phyloP scores from a whole-genome alignment of 352 stramenopile species.

The Globisporangium heterothallicum region DNA sequence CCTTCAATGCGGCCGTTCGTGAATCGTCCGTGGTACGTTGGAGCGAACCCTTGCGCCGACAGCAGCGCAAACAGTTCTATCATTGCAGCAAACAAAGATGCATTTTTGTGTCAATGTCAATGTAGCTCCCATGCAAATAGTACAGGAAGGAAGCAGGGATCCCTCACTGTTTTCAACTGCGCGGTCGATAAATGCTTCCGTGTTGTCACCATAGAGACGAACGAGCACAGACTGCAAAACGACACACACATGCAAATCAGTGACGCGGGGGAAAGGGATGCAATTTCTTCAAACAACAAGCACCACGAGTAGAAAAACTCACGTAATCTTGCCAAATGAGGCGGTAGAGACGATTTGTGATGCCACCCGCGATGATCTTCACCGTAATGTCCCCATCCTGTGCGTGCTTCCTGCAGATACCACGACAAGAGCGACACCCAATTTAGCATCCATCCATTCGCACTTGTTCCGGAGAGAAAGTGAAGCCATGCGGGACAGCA shows the following conservation, averaged over 20 bases:
- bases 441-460: not conserved
- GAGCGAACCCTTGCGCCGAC: conserved; percentile 77
- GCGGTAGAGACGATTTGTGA: conserved; percentile 92
- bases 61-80: conserved; percentile 82
- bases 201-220: conserved; percentile 90
- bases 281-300: not conserved
- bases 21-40: conserved; percentile 88
- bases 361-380: conserved; percentile 87
- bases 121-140: no score
- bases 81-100: conserved; percentile 8
- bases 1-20: conserved; percentile 91
- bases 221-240: conserved; percentile 72
- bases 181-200: conserved; percentile 91
- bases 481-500: not conserved
- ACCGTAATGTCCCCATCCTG: conserved; percentile 59
- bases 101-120: not conserved
- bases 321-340: conserved; percentile 64
- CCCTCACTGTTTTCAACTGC: conserved; percentile 88
- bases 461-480: not conserved
- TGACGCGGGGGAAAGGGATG: no score
- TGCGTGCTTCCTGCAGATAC: conserved; percentile 48
- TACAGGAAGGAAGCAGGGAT: no score
- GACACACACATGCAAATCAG: conserved; percentile 1
- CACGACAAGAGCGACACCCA: not conserved
- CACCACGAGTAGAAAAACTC: conserved; percentile 2